A percentile compares a stretch with the other conserved stretches of the same genome.
These are phyloP conservation scores for Cryptococcus sp. DNA, from an alignment of 1,284 basidiomycete genomes.

Conservation along the genomic window DNA sequence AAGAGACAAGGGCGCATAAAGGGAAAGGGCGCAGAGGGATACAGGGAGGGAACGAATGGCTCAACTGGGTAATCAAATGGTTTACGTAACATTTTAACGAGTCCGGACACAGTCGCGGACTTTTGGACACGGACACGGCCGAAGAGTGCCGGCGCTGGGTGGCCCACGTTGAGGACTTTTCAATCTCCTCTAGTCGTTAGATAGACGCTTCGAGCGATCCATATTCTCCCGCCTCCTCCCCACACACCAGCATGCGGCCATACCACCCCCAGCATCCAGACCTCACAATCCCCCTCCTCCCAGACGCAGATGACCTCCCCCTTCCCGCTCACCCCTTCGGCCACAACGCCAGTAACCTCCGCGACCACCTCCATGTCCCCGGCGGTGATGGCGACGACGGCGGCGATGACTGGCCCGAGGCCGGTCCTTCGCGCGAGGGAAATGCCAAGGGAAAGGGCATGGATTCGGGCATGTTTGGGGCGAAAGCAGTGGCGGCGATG, in stretches of 20 bases:
- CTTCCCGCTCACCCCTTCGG: slow-evolving; percentile 9
- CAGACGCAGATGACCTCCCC: slow-evolving; percentile 23
- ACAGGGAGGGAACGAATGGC: too few species aligned
- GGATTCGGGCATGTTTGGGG: slow-evolving; percentile 33
- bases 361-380: slow-evolving; percentile 21
- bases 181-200: too few species aligned
- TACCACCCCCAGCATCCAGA: slow-evolving; percentile 17
- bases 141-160: too few species aligned
- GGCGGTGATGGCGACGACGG: not conserved
- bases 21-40: too few species aligned
- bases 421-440: slow-evolving; percentile 27
- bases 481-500: slow-evolving; percentile 49
- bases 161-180: too few species aligned
- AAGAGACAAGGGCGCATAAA: too few species aligned
- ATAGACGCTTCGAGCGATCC: too few species aligned
- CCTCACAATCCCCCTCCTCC: slow-evolving; percentile 17
- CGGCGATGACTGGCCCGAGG: slow-evolving; percentile 35
- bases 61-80: too few species aligned
- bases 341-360: slow-evolving; percentile 26
- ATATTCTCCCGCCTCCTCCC: too few species aligned
- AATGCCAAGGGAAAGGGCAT: not conserved
- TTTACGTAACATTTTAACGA: too few species aligned
- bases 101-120: too few species aligned
- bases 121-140: too few species aligned
- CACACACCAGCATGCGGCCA: not conserved